phyloP scores from a whole-genome alignment of 306 rosid genomes.

The Vigna trinervia region DNA sequence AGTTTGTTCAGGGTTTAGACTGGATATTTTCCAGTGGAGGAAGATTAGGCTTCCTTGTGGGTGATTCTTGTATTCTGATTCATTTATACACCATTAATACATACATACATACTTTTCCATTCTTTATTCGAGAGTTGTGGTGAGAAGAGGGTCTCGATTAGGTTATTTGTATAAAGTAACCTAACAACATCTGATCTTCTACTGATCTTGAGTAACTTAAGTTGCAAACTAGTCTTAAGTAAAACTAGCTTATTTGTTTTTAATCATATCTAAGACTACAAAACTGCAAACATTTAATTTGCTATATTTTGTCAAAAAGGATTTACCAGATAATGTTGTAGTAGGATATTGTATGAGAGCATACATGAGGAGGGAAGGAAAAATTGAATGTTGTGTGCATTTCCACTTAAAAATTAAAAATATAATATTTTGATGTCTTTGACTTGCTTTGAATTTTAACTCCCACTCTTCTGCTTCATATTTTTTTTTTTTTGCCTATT shows the following conservation, averaged over 20 bases:
- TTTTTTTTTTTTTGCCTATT: not conserved
- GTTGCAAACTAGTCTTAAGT: slow-evolving; percentile 7
- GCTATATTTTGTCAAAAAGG: not conserved
- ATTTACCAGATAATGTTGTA: not conserved
- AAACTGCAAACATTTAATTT: not conserved
- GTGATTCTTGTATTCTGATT: too few relatives aligned
- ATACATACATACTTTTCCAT: too few relatives aligned
- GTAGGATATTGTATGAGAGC: slow-evolving; percentile 11
- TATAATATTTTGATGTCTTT: not conserved
- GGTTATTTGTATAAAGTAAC: too few relatives aligned
- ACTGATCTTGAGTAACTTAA: not conserved
- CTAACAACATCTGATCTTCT: not conserved
- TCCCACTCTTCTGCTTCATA: not conserved
- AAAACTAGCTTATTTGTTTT: not conserved
- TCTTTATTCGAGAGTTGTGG: too few relatives aligned
- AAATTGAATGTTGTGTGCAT: slow-evolving; percentile 10
- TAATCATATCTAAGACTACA: not conserved
- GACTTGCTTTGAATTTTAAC: slow-evolving; percentile 22
- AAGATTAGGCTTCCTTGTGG: too few relatives aligned
- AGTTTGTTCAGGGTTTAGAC: too few relatives aligned
- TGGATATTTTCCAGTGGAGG: too few relatives aligned
- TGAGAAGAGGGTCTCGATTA: too few relatives aligned
- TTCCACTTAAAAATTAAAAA: slow-evolving; percentile 3
- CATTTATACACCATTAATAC: too few relatives aligned
- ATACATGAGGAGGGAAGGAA: not conserved